Percentiles rank a stretch among this genome's conserved stretches.
These are phyloP conservation scores for Epichloe sp. DNA, from an alignment of 2,329 filamentous ascomycete species.

Conservation along the genomic window DNA sequence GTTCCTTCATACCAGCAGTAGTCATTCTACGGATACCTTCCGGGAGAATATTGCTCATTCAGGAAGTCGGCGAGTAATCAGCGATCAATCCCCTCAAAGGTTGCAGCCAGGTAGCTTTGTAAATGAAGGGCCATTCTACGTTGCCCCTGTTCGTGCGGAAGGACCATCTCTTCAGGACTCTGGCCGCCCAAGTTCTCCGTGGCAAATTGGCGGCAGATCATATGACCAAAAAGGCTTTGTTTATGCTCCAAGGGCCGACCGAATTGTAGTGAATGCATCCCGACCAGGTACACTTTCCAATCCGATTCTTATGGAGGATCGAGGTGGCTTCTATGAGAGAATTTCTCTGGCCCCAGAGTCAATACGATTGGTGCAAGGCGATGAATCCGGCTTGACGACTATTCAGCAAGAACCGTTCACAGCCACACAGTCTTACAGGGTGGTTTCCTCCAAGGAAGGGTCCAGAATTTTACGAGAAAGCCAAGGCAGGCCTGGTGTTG, in stretches of 20 bases:
- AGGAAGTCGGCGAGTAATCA: constrained; percentile 7
- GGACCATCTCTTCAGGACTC: neutral
- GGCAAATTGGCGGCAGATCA: constrained; percentile 6
- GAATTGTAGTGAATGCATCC: constrained; percentile 18
- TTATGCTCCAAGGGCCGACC: constrained; percentile 12
- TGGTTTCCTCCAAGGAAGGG: constrained; percentile 12
- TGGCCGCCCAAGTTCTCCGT: neutral
- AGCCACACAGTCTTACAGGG: constrained; percentile 5
- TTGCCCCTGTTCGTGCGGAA: neutral
- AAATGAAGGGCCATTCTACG: constrained; percentile 1
- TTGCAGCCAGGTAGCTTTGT: neutral
- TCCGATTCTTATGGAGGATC: constrained; percentile 27
- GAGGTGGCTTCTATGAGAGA: constrained; percentile 24
- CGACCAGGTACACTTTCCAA: constrained; percentile 19
- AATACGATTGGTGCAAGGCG: neutral
- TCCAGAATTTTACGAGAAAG: constrained; percentile 9
- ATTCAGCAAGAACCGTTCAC: constrained; percentile 7
- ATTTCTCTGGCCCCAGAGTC: constrained; percentile 8
- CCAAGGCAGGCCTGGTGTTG: constrained; percentile 10
- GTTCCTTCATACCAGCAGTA: constrained; percentile 9
- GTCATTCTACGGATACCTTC: neutral
- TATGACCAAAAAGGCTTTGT: constrained; percentile 9
- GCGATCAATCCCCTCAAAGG: constrained; percentile 5
- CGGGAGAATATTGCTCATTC: neutral
- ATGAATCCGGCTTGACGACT: neutral